These are phyloP conservation scores for Phytophthora hibernalis DNA, from an alignment of 352 stramenopile species.

Conservation along the genomic window DNA sequence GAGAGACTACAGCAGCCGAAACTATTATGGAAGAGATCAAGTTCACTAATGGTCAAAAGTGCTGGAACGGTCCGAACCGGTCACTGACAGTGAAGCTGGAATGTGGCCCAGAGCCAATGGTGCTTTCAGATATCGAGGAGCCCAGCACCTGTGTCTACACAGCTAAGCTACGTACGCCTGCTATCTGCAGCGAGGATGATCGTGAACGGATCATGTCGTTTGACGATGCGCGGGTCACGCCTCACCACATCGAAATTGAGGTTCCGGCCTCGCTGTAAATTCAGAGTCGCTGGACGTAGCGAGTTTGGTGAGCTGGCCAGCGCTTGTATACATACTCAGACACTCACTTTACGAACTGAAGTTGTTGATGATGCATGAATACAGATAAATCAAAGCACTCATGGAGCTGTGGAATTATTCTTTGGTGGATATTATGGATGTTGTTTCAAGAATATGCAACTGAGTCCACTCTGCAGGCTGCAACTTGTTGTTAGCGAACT, in stretches of 20 bases:
- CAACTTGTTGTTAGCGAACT: slow-evolving; percentile 2
- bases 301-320: neutral
- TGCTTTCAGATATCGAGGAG: slow-evolving; percentile 82
- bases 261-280: slow-evolving; percentile 55
- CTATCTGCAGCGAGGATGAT: slow-evolving; percentile 62
- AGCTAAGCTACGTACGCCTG: slow-evolving; percentile 79
- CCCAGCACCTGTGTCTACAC: slow-evolving; percentile 88
- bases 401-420: slow-evolving; percentile 3
- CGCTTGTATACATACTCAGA: neutral
- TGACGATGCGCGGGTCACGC: slow-evolving; percentile 31
- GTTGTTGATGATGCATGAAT: slow-evolving; percentile 23
- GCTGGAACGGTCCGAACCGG: slow-evolving; percentile 89
- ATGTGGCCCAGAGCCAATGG: slow-evolving; percentile 68
- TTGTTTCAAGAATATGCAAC: slow-evolving; percentile 22
- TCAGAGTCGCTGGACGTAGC: slow-evolving; percentile 2
- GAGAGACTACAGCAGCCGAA: slow-evolving; percentile 12
- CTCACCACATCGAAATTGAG: slow-evolving; percentile 74
- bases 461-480: neutral
- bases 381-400: slow-evolving; percentile 14
- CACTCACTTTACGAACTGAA: slow-evolving; percentile 11
- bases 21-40: slow-evolving; percentile 39
- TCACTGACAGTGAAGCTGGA: slow-evolving; percentile 80
- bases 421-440: slow-evolving; percentile 13
- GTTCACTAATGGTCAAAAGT: slow-evolving; percentile 79
- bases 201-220: slow-evolving; percentile 47